Conservation (phyloP, 1,139 yeast species). For the Hansenula anomala region DNA sequence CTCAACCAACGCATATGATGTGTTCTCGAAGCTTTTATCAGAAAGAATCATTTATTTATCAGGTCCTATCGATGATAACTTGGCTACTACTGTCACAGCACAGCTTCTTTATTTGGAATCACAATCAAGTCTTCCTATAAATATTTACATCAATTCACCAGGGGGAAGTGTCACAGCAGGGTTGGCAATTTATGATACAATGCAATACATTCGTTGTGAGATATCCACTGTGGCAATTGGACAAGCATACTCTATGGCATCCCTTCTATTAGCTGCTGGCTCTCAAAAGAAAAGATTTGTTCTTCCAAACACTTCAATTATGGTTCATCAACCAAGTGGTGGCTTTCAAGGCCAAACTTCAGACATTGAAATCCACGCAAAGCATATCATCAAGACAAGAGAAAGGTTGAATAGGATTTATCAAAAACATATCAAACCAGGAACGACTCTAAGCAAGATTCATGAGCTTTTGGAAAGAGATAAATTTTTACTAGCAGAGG, state of each 20-base stretch:
- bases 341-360: constrained; percentile 29
- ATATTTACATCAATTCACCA: constrained; percentile 29
- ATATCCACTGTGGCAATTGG: constrained; percentile 31
- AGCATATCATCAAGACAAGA: constrained; percentile 26
- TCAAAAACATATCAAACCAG: constrained; percentile 21
- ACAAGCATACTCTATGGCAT: constrained; percentile 31
- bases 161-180: constrained; percentile 32
- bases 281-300: constrained; percentile 24
- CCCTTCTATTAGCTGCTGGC: constrained; percentile 26
- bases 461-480: constrained; percentile 26
- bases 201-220: constrained; percentile 28
- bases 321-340: constrained; percentile 31
- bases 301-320: constrained; percentile 28
- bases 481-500: constrained; percentile 23
- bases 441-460: constrained; percentile 18
- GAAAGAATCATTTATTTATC: constrained; percentile 27
- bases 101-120: constrained; percentile 28
- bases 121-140: constrained; percentile 25
- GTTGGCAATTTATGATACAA: constrained; percentile 30
- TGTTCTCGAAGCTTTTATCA: constrained; percentile 20
- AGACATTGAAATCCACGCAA: constrained; percentile 29
- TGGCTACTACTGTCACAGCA: constrained; percentile 28
- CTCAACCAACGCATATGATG: constrained; percentile 9
- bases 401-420: constrained; percentile 24
- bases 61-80: constrained; percentile 25